Evolutionary conservation across 352 stramenopile genomes (phyloP), one percentile per base, ranked within the genome.

Genomic region (Phytophthora chlamydospora): DNA sequence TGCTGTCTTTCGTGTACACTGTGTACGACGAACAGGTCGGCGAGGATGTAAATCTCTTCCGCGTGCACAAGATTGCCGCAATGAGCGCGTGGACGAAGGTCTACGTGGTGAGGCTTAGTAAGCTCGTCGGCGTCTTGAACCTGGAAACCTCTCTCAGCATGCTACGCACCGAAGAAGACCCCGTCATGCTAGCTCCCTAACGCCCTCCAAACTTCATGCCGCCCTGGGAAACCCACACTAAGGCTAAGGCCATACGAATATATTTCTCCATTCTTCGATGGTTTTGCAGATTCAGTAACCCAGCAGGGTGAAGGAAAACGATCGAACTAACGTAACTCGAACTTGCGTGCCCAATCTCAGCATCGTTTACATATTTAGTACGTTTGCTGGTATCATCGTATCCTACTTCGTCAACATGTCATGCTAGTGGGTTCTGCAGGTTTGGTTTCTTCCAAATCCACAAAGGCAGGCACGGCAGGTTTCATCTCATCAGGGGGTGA

Each of bases 11-110:
- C n/a, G 21, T 24, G 21, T 24, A 3, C 21, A 24, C n/a, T n/a
- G n/a, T 24, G 27, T 32, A 17, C 43, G 9, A 14, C 14, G 8
- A 54, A 34, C 47, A 90, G 71, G 85, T 94, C 0, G 73, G 79
- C 3, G 83, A 91, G 42, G 69, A 79, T 39, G 79, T 93, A 19
- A 87, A 90, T 35, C 67, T 95, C 12, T 85, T 76, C 50, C 80
- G 82, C 13, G 81, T 95, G 14, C 85, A 93, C 62, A 88, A 90
- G 45, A 78, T 88, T 46, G 83, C 86, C 13, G 76, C 84, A 6
- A 90, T 92, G 70, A 86, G 76, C 42, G 80, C 90, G 66, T 93
- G 84, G 86, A 92, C 86, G 12, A 84, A 95, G 43, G 83, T 95
- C 7, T 95, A 92, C 66, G 86, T 95, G 14, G 78, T 86, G 19